Evolutionary conservation across 805 yeast genomes (phyloP).

Genomic region (Myxozyma neotropica): DNA sequence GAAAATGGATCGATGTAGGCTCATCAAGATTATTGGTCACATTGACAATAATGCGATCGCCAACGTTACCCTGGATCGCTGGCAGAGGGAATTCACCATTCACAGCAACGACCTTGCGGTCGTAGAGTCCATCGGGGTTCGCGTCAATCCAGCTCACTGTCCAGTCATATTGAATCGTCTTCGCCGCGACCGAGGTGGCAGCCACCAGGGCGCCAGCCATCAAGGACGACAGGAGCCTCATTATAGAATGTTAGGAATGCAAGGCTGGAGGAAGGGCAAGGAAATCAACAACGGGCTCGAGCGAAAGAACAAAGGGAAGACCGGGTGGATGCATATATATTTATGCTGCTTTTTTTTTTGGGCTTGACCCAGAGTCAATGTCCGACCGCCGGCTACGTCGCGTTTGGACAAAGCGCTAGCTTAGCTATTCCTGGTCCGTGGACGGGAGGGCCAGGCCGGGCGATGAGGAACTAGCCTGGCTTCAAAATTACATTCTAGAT

Average conservation of each 20-base stretch:
- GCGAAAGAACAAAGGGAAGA: neutral
- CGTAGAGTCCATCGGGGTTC: constrained; percentile 60
- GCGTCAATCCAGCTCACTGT: constrained; percentile 45
- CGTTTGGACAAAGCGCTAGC: neutral
- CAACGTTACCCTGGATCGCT: constrained; percentile 63
- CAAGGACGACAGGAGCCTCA: neutral
- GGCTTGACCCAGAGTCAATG: no score
- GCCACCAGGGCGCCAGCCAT: constrained; percentile 14
- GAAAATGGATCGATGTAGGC: constrained; percentile 86
- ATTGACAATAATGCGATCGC: constrained; percentile 74
- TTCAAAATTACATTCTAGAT: neutral
- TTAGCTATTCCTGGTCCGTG: neutral
- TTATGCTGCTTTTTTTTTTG: neutral
- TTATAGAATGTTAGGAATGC: neutral
- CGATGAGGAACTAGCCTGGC: neutral
- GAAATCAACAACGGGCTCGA: neutral
- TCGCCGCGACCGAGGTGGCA: constrained; percentile 35
- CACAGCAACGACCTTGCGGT: constrained; percentile 58
- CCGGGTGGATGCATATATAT: neutral
- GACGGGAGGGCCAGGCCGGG: constrained; percentile 11
- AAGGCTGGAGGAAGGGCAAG: neutral
- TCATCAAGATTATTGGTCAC: constrained; percentile 69
- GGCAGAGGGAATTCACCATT: constrained; percentile 87
- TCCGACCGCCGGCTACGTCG: no score
- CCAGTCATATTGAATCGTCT: constrained; percentile 44